These are phyloP conservation scores for Termitomyces bulborhizus DNA, from an alignment of 768 basidiomycete genomes.

Conservation along the genomic window DNA sequence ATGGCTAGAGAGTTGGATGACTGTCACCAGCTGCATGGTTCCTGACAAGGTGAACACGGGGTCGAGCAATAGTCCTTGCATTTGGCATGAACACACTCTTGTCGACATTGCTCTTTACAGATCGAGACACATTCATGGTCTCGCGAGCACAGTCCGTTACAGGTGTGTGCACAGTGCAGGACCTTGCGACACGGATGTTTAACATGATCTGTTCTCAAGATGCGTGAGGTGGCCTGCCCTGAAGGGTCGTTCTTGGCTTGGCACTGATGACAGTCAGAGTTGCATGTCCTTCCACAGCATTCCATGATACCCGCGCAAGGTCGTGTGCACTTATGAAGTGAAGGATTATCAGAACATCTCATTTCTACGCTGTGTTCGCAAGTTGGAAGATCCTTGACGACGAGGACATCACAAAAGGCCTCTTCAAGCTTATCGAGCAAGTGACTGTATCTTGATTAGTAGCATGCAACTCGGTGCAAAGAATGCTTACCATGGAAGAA, in stretches of 20 bases:
- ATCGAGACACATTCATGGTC: constrained; percentile 40
- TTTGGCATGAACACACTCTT: constrained; percentile 46
- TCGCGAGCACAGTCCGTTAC: constrained; percentile 40
- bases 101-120: constrained; percentile 45
- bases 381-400: constrained; percentile 36
- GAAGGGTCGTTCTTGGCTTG: constrained; percentile 17
- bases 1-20: neutral
- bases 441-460: constrained; percentile 26
- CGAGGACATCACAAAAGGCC: constrained; percentile 34
- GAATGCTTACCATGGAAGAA: too few species aligned
- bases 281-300: constrained; percentile 25
- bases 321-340: constrained; percentile 28
- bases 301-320: constrained; percentile 31
- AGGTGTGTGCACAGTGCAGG: constrained; percentile 53
- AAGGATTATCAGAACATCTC: constrained; percentile 41
- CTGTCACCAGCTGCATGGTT: constrained; percentile 49
- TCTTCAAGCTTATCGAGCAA: constrained; percentile 36
- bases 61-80: constrained; percentile 43
- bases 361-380: constrained; percentile 51
- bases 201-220: constrained; percentile 29
- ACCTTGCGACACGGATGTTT: constrained; percentile 43
- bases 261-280: constrained; percentile 42
- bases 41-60: constrained; percentile 58
- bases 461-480: too few species aligned
- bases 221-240: neutral